Conservation (phyloP, 495 filamentous ascomycete genomes). For the Lineolata rhizophorae region DNA sequence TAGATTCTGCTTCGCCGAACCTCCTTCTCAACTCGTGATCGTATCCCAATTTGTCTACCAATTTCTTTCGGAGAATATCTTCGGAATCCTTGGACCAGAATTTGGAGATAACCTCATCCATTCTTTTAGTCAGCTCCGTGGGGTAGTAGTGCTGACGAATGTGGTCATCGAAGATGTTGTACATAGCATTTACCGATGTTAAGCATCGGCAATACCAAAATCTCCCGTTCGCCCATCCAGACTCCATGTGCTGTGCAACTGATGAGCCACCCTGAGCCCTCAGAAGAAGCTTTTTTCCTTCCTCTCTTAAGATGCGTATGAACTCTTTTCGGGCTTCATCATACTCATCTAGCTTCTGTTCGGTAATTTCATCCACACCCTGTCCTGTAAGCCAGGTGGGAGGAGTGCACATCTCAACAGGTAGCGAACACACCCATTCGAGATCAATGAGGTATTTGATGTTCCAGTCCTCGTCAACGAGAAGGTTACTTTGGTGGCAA, state of each 20-base stretch:
- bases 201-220: not conserved
- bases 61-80: not conserved
- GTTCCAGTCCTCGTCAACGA: constrained; percentile 1
- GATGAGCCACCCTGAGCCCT: not conserved
- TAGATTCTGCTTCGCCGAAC: not conserved
- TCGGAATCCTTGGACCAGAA: not conserved
- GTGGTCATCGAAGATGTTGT: not conserved
- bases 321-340: not conserved
- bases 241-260: not conserved
- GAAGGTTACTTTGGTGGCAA: not conserved
- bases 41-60: not conserved
- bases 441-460: not conserved
- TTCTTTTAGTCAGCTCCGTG: not conserved
- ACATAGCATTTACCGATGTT: not conserved
- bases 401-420: not conserved
- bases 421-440: not conserved
- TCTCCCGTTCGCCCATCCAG: not conserved
- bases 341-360: not conserved
- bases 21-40: not conserved
- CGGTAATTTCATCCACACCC: not conserved
- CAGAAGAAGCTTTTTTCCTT: not conserved
- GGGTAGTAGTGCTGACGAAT: not conserved
- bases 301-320: not conserved
- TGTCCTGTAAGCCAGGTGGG: not conserved
- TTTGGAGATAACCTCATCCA: not conserved